phyloP scores from a whole-genome alignment of 2,329 filamentous ascomycete genomes.

The Teratosphaeria zuluensis region DNA sequence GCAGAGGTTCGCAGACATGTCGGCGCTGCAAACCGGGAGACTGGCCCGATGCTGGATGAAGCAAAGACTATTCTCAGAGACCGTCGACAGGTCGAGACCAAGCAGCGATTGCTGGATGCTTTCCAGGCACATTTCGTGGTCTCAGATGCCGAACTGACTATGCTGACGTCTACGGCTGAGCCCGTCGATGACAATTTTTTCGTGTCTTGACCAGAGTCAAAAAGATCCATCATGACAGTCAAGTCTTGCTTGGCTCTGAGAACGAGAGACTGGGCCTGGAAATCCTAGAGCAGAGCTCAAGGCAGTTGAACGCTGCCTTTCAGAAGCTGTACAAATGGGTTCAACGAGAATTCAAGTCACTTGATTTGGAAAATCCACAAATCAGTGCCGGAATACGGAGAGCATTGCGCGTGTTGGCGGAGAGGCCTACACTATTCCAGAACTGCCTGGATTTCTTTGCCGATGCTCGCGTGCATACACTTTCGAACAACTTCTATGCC shows the following conservation, averaged over 20 bases:
- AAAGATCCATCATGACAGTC: slow-evolving; percentile 77
- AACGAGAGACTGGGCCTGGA: slow-evolving; percentile 81
- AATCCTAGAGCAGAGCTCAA: slow-evolving; percentile 82
- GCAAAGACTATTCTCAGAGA: slow-evolving; percentile 63
- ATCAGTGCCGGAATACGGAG: slow-evolving; percentile 76
- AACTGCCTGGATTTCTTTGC: slow-evolving; percentile 89
- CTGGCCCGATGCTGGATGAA: slow-evolving; percentile 65
- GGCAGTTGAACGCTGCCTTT: slow-evolving; percentile 77
- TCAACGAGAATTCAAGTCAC: slow-evolving; percentile 80
- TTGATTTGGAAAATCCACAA: slow-evolving; percentile 90
- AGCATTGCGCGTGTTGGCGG: slow-evolving; percentile 77
- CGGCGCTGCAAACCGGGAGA: slow-evolving; percentile 63
- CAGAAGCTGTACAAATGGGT: slow-evolving; percentile 96
- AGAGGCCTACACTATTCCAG: slow-evolving; percentile 82
- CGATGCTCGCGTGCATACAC: slow-evolving; percentile 73
- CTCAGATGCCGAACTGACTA: slow-evolving; percentile 67
- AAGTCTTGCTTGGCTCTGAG: slow-evolving; percentile 80
- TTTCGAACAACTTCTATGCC: slow-evolving; percentile 85
- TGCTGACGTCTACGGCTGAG: slow-evolving; percentile 67
- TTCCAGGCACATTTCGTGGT: slow-evolving; percentile 79
- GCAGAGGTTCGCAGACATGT: slow-evolving; percentile 72
- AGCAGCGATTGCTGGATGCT: slow-evolving; percentile 65
- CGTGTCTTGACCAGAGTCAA: slow-evolving; percentile 67
- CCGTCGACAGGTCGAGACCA: slow-evolving; percentile 64
- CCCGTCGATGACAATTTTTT: slow-evolving; percentile 78